phyloP scores from a whole-genome alignment of 495 filamentous ascomycete species.

The Bryoglossum gracile region DNA sequence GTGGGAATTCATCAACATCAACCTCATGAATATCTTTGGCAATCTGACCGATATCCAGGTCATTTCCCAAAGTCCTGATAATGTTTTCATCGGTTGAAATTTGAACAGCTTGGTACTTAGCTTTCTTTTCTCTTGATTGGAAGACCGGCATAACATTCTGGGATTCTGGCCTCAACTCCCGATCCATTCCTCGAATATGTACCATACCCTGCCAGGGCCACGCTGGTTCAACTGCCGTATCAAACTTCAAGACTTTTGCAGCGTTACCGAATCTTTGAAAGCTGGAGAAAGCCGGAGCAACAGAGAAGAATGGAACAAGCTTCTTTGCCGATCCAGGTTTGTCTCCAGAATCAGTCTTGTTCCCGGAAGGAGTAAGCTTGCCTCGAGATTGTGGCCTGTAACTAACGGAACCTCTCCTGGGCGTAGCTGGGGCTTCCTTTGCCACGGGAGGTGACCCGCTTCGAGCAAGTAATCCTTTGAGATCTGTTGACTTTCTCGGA shows the following conservation, averaged over 20 bases:
- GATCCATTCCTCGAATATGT: slow-evolving; percentile 44
- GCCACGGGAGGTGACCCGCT: too few species aligned
- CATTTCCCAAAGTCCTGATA: slow-evolving; percentile 26
- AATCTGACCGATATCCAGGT: slow-evolving; percentile 28
- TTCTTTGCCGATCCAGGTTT: too few species aligned
- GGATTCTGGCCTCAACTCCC: not conserved
- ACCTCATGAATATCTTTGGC: slow-evolving; percentile 25
- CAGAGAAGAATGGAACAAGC: too few species aligned
- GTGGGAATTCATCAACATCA: slow-evolving; percentile 33
- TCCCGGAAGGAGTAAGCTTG: too few species aligned
- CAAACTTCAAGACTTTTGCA: not conserved
- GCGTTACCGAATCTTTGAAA: too few species aligned
- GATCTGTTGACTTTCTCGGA: too few species aligned
- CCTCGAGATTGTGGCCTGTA: too few species aligned
- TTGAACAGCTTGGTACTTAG: slow-evolving; percentile 40
- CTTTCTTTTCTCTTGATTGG: slow-evolving; percentile 33
- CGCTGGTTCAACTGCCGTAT: slow-evolving; percentile 49
- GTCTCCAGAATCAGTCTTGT: too few species aligned
- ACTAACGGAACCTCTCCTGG: too few species aligned
- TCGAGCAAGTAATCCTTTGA: too few species aligned
- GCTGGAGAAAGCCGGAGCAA: too few species aligned
- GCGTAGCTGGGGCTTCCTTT: too few species aligned
- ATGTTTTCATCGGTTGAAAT: slow-evolving; percentile 40
- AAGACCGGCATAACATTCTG: not conserved
- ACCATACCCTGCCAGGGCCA: slow-evolving; percentile 64